Conservation (phyloP, 805 yeast genomes). For the Metschnikowia matae region DNA sequence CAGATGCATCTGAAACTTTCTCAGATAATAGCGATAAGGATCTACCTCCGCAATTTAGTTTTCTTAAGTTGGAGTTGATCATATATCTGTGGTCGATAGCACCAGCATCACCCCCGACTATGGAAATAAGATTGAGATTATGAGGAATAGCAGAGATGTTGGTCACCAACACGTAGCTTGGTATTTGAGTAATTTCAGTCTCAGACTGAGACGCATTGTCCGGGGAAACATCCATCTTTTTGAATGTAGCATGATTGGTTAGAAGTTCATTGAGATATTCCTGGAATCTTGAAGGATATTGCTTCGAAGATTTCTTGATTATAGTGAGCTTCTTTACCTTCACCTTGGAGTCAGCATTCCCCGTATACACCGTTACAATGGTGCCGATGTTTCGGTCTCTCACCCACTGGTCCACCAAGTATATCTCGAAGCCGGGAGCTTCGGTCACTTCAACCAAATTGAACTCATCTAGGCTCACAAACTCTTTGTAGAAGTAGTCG, state of each 20-base stretch:
- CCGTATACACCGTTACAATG: slow-evolving; percentile 79
- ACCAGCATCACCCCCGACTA: slow-evolving; percentile 55
- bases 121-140: slow-evolving; percentile 62
- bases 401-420: slow-evolving; percentile 94
- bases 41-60: slow-evolving; percentile 81
- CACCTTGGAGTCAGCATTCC: slow-evolving; percentile 64
- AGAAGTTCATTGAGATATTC: slow-evolving; percentile 63
- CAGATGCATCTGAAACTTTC: slow-evolving; percentile 69
- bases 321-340: slow-evolving; percentile 55
- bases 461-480: slow-evolving; percentile 29
- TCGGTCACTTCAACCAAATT: slow-evolving; percentile 43
- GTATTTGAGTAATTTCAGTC: slow-evolving; percentile 21
- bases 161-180: slow-evolving; percentile 61
- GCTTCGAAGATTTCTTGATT: slow-evolving; percentile 41
- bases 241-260: slow-evolving; percentile 65
- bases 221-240: slow-evolving; percentile 31
- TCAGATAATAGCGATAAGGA: slow-evolving; percentile 65
- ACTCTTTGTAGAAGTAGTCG: slow-evolving; percentile 40
- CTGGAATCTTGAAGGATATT: slow-evolving; percentile 51
- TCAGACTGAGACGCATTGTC: not conserved
- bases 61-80: slow-evolving; percentile 71
- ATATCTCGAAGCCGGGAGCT: slow-evolving; percentile 77
- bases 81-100: slow-evolving; percentile 55
- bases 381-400: slow-evolving; percentile 63
- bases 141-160: slow-evolving; percentile 80